Percentiles rank a stretch among this genome's conserved stretches.
These are phyloP conservation scores for Ogataea naganishii DNA, from an alignment of 805 yeast genomes.

Conservation along the genomic window DNA sequence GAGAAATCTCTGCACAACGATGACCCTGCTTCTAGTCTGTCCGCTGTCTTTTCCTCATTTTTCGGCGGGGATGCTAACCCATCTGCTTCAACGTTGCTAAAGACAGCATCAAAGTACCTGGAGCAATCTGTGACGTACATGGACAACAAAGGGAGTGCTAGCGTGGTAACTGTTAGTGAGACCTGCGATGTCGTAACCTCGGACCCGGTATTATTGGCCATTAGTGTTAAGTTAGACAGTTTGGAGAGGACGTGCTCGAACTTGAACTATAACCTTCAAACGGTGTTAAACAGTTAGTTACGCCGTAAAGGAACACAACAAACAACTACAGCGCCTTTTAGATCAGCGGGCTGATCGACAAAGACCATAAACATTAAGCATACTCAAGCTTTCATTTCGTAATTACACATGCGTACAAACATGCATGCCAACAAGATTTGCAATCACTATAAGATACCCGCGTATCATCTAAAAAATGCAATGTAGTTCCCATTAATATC, in stretches of 20 bases:
- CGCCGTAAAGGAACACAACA: too few relatives aligned
- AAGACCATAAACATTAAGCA: neutral
- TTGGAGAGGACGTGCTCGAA: slow-evolving; percentile 42
- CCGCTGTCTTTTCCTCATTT: slow-evolving; percentile 15
- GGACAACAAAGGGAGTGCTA: slow-evolving; percentile 22
- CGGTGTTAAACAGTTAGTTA: slow-evolving; percentile 2
- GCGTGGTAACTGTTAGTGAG: slow-evolving; percentile 53
- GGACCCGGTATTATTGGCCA: slow-evolving; percentile 58
- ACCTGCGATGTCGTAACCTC: slow-evolving; percentile 54
- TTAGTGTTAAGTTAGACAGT: slow-evolving; percentile 54
- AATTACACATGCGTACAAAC: slow-evolving; percentile 8
- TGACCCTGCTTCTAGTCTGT: slow-evolving; percentile 7
- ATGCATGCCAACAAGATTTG: too few relatives aligned
- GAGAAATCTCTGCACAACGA: slow-evolving; percentile 1
- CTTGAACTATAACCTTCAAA: slow-evolving; percentile 10
- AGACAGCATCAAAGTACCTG: slow-evolving; percentile 40
- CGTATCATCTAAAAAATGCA: too few relatives aligned
- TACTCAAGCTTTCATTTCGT: neutral
- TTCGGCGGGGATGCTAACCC: slow-evolving; percentile 17
- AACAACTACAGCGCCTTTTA: neutral
- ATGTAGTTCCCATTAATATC: too few relatives aligned
- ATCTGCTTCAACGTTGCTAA: slow-evolving; percentile 25
- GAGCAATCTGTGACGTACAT: slow-evolving; percentile 57
- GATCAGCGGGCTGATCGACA: neutral
- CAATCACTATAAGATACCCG: too few relatives aligned